Evolutionary conservation across 2,329 filamentous ascomycete species (phyloP), one percentile per base, ranked within the genome.

Genomic region (Ciborinia camelliae): DNA sequence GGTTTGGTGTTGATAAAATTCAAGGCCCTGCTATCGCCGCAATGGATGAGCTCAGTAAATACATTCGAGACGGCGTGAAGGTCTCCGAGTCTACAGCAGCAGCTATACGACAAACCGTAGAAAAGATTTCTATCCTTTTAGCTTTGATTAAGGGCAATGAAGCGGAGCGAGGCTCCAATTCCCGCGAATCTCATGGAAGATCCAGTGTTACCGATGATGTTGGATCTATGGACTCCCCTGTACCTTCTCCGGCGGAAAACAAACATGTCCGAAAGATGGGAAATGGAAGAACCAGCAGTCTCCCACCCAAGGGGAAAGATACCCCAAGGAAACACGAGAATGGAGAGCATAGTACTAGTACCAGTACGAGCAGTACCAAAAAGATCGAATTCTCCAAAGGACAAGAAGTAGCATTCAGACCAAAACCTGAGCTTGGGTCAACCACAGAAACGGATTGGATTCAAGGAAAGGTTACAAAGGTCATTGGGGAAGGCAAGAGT

Each of bases 401-500:
- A n/a, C 86, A 88, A 68, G 83, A 87, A 65, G 86, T 89, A 6
- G 86, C 86, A 0, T 89, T 89, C 77, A 86, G 85, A 70, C 83
- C 86, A 1, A 88, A 87, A 72, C 77, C 79, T 26, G 73, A 77
- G 9, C 79, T 68, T n/a, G 20, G 20, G 26, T 69, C 77, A 58
- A 78, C 74, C 70, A 81, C 80, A 74, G 84, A 75, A 73, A 79
- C 77, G 4, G 87, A 90, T 70, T 90, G 87, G 81, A 93, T 93
- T 63, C 84, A 93, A 55, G 91, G 90, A 59, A 89, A 90, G 66
- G 91, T 94, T 60, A 89, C 90, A 66, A 85, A 86, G 61, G 88
- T 94, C 18, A 82, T 86, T 61, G 90, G 90, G 18, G 90, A 93
- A 66, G 89, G 89, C 62, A 92, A 92, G 75, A 89, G 86, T 73